Percentiles rank a stretch among this genome's conserved stretches.
Evolutionary conservation across 768 basidiomycete genomes (phyloP).

Genomic region (Boletus bicolor): DNA sequence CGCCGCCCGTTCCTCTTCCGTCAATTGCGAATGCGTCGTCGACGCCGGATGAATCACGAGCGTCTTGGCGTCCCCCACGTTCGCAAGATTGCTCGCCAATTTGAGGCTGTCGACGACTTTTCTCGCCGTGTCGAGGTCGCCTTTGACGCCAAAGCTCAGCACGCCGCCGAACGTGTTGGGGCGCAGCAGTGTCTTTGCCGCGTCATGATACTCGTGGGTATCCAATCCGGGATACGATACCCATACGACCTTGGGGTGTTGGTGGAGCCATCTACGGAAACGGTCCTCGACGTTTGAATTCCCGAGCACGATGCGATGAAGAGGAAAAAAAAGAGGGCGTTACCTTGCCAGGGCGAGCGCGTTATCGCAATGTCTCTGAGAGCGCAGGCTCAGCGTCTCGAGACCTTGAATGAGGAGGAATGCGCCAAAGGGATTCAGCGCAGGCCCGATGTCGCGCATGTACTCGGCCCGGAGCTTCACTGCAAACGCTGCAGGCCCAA

Average conservation of each 20-base stretch:
- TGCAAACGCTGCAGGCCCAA: constrained; percentile 62
- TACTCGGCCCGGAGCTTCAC: constrained; percentile 61
- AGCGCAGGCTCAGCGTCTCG: constrained; percentile 72
- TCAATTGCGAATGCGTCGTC: constrained; percentile 74
- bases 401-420: constrained; percentile 78
- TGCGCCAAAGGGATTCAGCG: constrained; percentile 67
- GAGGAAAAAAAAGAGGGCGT: background rate
- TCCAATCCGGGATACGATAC: constrained; percentile 15
- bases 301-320: background rate
- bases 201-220: constrained; percentile 9
- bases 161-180: constrained; percentile 12
- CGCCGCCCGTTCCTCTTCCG: constrained; percentile 52
- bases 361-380: constrained; percentile 68
- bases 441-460: constrained; percentile 65
- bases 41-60: constrained; percentile 76
- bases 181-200: constrained; percentile 11
- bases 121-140: constrained; percentile 13
- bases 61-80: constrained; percentile 66
- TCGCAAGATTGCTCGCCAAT: constrained; percentile 36
- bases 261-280: constrained; percentile 11
- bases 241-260: constrained; percentile 14
- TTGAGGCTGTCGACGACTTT: constrained; percentile 38
- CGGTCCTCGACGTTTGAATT: too few relatives aligned
- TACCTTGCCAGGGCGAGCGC: constrained; percentile 63
- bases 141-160: constrained; percentile 13